These are phyloP conservation scores for Amphibolis antarctica DNA, from an alignment of 106 monocot genomes.

Conservation along the genomic window DNA sequence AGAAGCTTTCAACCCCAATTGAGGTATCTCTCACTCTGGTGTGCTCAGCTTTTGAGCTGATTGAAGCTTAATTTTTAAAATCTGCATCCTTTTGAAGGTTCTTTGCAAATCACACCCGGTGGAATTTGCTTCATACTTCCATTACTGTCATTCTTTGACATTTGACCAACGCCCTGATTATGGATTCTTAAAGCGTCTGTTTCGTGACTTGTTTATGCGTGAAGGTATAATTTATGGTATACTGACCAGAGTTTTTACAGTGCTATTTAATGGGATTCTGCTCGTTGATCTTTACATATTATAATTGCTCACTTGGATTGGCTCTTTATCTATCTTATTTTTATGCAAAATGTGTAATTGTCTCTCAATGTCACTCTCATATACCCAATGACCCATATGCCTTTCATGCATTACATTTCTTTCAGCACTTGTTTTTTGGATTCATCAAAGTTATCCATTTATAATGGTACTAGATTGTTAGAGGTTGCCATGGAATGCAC, in stretches of 20 bases:
- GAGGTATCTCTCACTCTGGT: slow-evolving; percentile 39
- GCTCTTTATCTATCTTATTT: neutral
- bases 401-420: neutral
- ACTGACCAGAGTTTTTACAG: neutral
- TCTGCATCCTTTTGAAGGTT: slow-evolving; percentile 27
- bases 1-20: slow-evolving; percentile 89
- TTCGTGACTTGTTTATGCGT: slow-evolving; percentile 66
- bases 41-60: neutral
- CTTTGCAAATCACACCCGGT: slow-evolving; percentile 81
- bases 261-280: neutral
- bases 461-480: too few species aligned
- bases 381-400: neutral
- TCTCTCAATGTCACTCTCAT: neutral
- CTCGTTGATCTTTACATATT: too few species aligned
- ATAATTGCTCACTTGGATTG: neutral
- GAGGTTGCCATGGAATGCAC: too few species aligned
- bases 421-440: neutral
- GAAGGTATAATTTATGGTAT: slow-evolving; percentile 37
- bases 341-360: slow-evolving; percentile 1
- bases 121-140: slow-evolving; percentile 93
- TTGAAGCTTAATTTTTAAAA: neutral
- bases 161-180: slow-evolving; percentile 92
- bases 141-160: slow-evolving; percentile 86
- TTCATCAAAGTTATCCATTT: neutral
- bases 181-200: slow-evolving; percentile 79